Percentiles rank a stretch among this genome's conserved stretches.
Conservation (phyloP, 2,329 filamentous ascomycete species). For the Exophiala alcalophila region DNA sequence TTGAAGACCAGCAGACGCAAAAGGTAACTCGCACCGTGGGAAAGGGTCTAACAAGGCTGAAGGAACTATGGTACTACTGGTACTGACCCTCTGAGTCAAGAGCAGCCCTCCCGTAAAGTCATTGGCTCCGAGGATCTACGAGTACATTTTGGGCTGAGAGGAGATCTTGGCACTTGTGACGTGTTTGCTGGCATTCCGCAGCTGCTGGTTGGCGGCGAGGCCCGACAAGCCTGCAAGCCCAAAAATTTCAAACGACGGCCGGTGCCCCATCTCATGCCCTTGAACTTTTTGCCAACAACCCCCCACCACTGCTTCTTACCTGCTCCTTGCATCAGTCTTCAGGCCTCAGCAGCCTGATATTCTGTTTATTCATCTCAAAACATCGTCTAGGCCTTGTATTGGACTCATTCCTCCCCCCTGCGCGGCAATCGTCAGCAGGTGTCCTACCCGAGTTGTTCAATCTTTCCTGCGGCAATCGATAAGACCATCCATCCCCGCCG, state of each 20-base stretch:
- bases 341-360: too few relatives aligned
- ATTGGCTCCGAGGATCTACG: not conserved
- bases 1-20: not conserved
- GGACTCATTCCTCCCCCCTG: not conserved
- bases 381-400: not conserved
- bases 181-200: not conserved
- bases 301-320: not conserved
- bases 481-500: not conserved
- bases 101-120: not conserved
- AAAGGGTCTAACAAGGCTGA: not conserved
- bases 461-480: conserved; percentile 2
- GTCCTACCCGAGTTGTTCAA: not conserved
- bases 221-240: conserved; percentile 4
- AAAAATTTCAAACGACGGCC: conserved; percentile 3
- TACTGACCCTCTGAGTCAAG: too few relatives aligned
- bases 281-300: conserved; percentile 9
- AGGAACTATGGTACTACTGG: too few relatives aligned
- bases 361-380: not conserved
- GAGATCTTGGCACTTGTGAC: conserved; percentile 2
- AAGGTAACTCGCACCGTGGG: not conserved
- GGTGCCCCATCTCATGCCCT: not conserved
- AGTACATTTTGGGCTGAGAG: not conserved
- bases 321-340: not conserved
- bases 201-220: conserved; percentile 3
- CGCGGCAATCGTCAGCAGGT: not conserved